Conservation (phyloP, 352 stramenopile species). For the Thraustochytrium sp. region DNA sequence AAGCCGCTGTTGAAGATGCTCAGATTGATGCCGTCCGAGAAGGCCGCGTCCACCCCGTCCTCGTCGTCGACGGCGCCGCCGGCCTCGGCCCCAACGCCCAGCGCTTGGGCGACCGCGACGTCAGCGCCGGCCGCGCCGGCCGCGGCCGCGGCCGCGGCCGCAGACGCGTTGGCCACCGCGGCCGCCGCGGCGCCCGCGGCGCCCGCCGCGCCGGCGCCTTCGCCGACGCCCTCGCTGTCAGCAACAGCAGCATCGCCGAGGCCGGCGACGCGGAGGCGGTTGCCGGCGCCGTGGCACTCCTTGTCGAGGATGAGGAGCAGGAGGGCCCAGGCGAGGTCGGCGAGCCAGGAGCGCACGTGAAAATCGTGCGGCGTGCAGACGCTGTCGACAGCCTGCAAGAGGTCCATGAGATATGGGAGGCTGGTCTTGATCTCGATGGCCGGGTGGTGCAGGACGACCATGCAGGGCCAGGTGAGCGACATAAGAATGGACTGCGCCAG, state of each 20-base stretch:
- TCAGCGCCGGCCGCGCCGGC: neutral
- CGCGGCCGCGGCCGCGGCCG: neutral
- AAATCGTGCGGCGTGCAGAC: neutral
- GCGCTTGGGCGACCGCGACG: neutral
- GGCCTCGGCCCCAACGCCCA: neutral
- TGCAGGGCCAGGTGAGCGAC: neutral
- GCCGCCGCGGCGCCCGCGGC: no score
- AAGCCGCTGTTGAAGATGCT: conserved; percentile 38
- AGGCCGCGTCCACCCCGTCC: neutral
- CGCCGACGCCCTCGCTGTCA: neutral
- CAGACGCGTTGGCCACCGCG: neutral
- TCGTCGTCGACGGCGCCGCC: neutral
- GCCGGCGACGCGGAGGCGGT: neutral
- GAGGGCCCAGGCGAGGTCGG: neutral
- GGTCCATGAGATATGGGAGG: neutral
- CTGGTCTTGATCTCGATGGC: neutral
- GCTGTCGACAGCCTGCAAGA: neutral
- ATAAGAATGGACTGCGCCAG: conserved; percentile 3
- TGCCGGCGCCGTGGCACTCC: neutral
- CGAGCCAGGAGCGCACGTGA: neutral
- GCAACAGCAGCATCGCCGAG: neutral
- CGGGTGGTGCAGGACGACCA: conserved; percentile 25
- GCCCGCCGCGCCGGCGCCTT: no score
- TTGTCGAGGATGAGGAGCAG: conserved; percentile 8
- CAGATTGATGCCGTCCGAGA: neutral